Conservation (phyloP, 2,329 filamentous ascomycete genomes). For the Aspergillus ruber region DNA sequence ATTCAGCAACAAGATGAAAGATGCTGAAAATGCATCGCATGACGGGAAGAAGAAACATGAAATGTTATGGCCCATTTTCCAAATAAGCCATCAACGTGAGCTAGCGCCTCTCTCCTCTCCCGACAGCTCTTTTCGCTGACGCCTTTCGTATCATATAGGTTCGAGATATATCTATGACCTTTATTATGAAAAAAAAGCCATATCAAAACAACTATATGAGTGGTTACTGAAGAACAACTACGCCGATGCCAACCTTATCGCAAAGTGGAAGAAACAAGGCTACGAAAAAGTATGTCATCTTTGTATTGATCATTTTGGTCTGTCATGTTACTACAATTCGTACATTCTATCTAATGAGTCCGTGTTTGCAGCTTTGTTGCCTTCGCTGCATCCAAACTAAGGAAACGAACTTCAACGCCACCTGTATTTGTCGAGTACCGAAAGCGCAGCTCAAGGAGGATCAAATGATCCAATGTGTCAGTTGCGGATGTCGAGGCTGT, state of each 20-base stretch:
- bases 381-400: constrained; percentile 97
- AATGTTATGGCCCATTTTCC: constrained; percentile 93
- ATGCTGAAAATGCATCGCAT: constrained; percentile 79
- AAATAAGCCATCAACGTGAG: constrained; percentile 87
- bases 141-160: constrained; percentile 30
- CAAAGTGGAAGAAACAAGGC: constrained; percentile 99
- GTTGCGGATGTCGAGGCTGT: constrained; percentile 88
- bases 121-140: constrained; percentile 1
- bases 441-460: constrained; percentile 83
- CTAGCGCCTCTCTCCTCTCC: constrained; percentile 6
- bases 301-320: neutral
- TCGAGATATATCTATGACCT: constrained; percentile 92
- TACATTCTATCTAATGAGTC: neutral
- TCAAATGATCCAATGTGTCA: constrained; percentile 87
- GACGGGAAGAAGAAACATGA: constrained; percentile 80
- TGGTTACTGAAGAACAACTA: constrained; percentile 96
- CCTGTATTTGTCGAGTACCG: constrained; percentile 93
- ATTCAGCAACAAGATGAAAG: constrained; percentile 63
- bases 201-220: constrained; percentile 85
- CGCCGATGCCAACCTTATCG: constrained; percentile 89
- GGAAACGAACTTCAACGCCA: constrained; percentile 97
- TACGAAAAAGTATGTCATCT: constrained; percentile 73
- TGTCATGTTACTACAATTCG: neutral
- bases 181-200: constrained; percentile 96
- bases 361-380: constrained; percentile 66